Conservation (phyloP, 2,329 filamentous ascomycete species). For the Alternaria sp. region DNA sequence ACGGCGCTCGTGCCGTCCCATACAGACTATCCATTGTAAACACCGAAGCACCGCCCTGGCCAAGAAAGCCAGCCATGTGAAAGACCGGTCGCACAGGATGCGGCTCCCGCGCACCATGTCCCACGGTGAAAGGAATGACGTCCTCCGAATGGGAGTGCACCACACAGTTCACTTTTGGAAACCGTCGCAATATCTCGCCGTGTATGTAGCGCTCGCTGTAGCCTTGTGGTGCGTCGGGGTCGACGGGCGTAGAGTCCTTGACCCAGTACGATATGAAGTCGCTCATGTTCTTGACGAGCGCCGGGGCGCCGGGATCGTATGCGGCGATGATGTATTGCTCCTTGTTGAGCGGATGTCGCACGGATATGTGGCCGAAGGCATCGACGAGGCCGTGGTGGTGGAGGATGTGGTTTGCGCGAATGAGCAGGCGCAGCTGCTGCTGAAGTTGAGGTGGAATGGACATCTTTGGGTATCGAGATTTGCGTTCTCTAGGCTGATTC, state of each 20-base stretch:
- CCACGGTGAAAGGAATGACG: conserved; percentile 52
- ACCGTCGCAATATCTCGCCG: conserved; percentile 50
- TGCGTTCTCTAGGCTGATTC: background rate
- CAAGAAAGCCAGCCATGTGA: conserved; percentile 55
- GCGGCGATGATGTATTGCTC: conserved; percentile 60
- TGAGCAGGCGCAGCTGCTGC: conserved; percentile 31
- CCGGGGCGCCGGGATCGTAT: conserved; percentile 55
- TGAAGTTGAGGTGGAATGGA: conserved; percentile 22
- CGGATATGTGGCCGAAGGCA: conserved; percentile 63
- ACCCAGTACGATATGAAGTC: conserved; percentile 61
- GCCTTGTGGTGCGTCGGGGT: conserved; percentile 47
- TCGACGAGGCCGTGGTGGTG: conserved; percentile 61
- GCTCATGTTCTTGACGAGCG: conserved; percentile 52
- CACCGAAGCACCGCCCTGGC: conserved; percentile 19
- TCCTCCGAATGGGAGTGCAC: conserved; percentile 53
- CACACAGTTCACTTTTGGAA: conserved; percentile 50
- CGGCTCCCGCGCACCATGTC: conserved; percentile 27
- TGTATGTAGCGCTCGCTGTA: conserved; percentile 58
- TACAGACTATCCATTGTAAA: conserved; percentile 28
- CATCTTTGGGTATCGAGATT: conserved; percentile 2
- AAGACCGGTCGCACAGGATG: conserved; percentile 37
- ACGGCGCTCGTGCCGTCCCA: conserved; percentile 31
- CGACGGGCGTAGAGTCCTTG: conserved; percentile 53
- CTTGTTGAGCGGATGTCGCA: conserved; percentile 57
- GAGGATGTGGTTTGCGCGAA: conserved; percentile 57